A percentile compares a stretch with the other conserved stretches of the same genome.
phyloP scores from a whole-genome alignment of 495 filamentous ascomycete species.

The Podospora pseudopauciseta region DNA sequence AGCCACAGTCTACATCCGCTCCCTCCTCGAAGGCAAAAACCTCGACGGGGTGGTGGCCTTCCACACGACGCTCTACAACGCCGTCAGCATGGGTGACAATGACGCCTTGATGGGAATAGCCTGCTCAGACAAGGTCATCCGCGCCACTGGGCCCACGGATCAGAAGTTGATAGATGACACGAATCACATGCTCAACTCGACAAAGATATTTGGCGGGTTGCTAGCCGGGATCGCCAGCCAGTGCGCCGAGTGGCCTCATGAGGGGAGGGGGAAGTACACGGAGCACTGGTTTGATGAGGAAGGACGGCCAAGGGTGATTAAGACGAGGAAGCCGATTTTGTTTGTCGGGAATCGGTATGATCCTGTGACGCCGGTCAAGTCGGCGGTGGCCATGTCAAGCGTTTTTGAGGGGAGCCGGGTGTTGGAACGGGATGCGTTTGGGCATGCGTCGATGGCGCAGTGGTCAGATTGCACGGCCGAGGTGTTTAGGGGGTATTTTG shows the following conservation, averaged over 20 bases:
- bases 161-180: not conserved
- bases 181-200: slow-evolving; percentile 2
- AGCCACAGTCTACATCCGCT: not conserved
- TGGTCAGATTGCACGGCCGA: slow-evolving; percentile 5
- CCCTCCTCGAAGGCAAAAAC: not conserved
- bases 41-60: not conserved
- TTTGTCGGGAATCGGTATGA: slow-evolving; percentile 45
- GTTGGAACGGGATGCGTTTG: slow-evolving; percentile 30
- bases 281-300: slow-evolving; percentile 31
- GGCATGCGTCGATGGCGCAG: slow-evolving; percentile 13
- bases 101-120: slow-evolving; percentile 8
- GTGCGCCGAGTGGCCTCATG: slow-evolving; percentile 44
- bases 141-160: not conserved
- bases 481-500: slow-evolving; percentile 10
- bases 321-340: slow-evolving; percentile 42
- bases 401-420: slow-evolving; percentile 52
- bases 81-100: not conserved
- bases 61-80: not conserved
- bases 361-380: slow-evolving; percentile 41
- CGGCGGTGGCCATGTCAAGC: slow-evolving; percentile 48
- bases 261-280: slow-evolving; percentile 42
- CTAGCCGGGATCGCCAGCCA: slow-evolving; percentile 18
- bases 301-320: slow-evolving; percentile 23
- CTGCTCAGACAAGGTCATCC: slow-evolving; percentile 7
- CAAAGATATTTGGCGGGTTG: slow-evolving; percentile 14